A percentile compares a stretch with the other conserved stretches of the same genome.
These are phyloP conservation scores for Juglanconis sp. DNA, from an alignment of 2,329 filamentous ascomycete species.

Conservation along the genomic window DNA sequence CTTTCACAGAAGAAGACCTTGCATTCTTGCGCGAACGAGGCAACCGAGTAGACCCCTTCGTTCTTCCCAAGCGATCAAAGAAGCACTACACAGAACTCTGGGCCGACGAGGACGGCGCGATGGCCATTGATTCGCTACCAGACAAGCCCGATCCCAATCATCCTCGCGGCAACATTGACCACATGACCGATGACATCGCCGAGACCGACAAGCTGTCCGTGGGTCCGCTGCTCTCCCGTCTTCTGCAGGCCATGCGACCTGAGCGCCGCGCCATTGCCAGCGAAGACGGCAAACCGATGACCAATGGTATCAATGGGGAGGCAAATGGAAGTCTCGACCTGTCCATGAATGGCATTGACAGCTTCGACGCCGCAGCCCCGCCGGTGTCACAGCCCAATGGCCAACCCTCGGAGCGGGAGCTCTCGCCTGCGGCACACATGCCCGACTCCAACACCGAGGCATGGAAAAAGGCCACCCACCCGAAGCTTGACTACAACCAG, in stretches of 20 bases:
- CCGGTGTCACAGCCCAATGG: slow-evolving; percentile 14
- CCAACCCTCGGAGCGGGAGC: slow-evolving; percentile 30
- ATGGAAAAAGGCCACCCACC: slow-evolving; percentile 74
- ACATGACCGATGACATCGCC: slow-evolving; percentile 79
- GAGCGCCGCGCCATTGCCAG: slow-evolving; percentile 53
- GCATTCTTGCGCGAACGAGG: slow-evolving; percentile 88
- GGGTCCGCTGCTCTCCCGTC: slow-evolving; percentile 77
- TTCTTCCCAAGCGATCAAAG: slow-evolving; percentile 81
- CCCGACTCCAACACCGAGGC: slow-evolving; percentile 70
- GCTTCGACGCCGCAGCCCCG: slow-evolving; percentile 36
- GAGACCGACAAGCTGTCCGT: slow-evolving; percentile 88
- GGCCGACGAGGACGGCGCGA: slow-evolving; percentile 87
- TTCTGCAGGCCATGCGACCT: slow-evolving; percentile 78
- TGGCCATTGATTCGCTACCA: slow-evolving; percentile 66
- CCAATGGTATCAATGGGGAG: slow-evolving; percentile 45
- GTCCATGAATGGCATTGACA: slow-evolving; percentile 51
- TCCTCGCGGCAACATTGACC: slow-evolving; percentile 78
- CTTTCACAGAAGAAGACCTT: slow-evolving; percentile 88
- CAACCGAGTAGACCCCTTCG: slow-evolving; percentile 77
- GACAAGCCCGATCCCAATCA: slow-evolving; percentile 76
- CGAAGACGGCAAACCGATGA: slow-evolving; percentile 55
- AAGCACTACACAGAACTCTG: slow-evolving; percentile 86
- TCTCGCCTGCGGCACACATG: slow-evolving; percentile 74
- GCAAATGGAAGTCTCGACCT: slow-evolving; percentile 45
- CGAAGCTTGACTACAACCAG: slow-evolving; percentile 77